These are phyloP conservation scores for Polyporus arcularius DNA, from an alignment of 768 basidiomycete genomes.

Conservation along the genomic window DNA sequence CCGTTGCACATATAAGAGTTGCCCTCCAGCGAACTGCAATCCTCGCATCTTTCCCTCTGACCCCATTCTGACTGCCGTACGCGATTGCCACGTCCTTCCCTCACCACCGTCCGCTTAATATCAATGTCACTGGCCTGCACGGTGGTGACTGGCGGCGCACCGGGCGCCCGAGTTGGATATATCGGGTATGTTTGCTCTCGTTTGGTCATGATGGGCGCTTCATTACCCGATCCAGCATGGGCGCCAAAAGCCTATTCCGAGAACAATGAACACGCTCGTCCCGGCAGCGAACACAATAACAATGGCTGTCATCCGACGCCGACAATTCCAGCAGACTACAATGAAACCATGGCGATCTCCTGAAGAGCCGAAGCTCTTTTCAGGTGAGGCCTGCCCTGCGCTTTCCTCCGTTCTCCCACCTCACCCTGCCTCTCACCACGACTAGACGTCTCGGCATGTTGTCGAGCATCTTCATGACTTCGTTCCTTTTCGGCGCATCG, in stretches of 20 bases:
- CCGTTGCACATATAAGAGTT: too few relatives aligned
- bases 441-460: constrained; percentile 38
- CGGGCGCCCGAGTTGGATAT: too few relatives aligned
- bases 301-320: constrained; percentile 3
- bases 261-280: constrained; percentile 13
- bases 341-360: constrained; percentile 29
- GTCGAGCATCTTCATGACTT: constrained; percentile 38
- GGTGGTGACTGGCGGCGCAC: too few relatives aligned
- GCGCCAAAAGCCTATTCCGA: constrained; percentile 9
- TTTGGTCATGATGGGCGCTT: constrained; percentile 2
- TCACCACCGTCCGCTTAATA: too few relatives aligned
- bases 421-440: constrained; percentile 12
- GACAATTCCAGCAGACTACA: constrained; percentile 21
- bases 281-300: constrained; percentile 10
- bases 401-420: constrained; percentile 7
- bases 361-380: constrained; percentile 16
- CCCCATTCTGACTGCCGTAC: too few relatives aligned
- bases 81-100: too few relatives aligned
- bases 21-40: too few relatives aligned
- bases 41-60: too few relatives aligned
- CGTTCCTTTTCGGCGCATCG: constrained; percentile 40
- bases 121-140: too few relatives aligned
- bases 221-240: neutral
- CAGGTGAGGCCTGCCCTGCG: constrained; percentile 7
- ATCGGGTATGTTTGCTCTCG: too few relatives aligned